Evolutionary conservation across 257 asterid species (phyloP), one percentile per base, ranked within the genome.

Genomic region (Primulina huaijiensis): DNA sequence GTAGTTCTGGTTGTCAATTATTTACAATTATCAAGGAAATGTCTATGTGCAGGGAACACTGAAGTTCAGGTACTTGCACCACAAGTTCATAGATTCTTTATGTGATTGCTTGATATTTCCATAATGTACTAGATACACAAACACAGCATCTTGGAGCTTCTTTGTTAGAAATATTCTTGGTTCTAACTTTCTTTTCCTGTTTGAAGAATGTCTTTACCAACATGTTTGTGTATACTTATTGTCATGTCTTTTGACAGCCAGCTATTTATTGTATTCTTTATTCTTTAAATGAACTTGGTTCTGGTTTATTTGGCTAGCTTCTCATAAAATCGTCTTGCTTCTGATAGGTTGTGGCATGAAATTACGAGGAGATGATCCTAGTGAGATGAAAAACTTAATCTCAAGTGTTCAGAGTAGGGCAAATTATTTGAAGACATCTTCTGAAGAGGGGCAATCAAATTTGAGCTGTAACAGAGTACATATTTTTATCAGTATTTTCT

Each of bases 301-400:
- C 56, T 10, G 43, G 53, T 21, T 53, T 40, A 66, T 59, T 16
- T 3, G 31, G 38, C 50, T 19, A 19, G 16, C 37, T 14, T 60
- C 53, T 75, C 25, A 23, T 60, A 59, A 58, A 27, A n/a, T 12
- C 62, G 35, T 71, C 60, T 76, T 67, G 73, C 65, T 72, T 70
- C 55, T 65, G 75, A 68, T 88, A 94, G 97, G 93, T 77, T 91
- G 99, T 85, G 99, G 99, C 67, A 91, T 94, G 96, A 86, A 84
- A 83, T 74, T 94, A 80, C 87, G 97, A 81, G 89, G 90, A 6
- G 96, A 91, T 76, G 97, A 94, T 88, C 97, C 99, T 9, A 77
- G 74, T 77, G 97, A 89, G 69, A 91, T 94, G 97, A 94, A 85
- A 85, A 83, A 75, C 78, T 94, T 94, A 53, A 88, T 94, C 75